Base-by-base conservation (phyloP, 768 basidiomycete species). In the Termitomyces sp. region DNA sequence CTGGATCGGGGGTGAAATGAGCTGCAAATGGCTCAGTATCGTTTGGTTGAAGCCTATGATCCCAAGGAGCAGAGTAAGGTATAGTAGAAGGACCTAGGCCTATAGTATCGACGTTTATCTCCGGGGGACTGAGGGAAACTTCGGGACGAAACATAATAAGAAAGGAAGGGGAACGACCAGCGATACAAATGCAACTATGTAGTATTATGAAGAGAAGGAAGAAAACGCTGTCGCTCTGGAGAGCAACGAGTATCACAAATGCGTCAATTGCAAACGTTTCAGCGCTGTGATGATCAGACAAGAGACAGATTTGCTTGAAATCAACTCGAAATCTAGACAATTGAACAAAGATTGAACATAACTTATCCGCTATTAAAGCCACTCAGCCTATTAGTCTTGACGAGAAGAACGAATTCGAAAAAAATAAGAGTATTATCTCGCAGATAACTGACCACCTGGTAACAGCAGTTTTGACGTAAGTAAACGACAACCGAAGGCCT, bases 121-220 rank as follows among this genome's bases (percentile, higher is more conserved):
- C 80, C 9, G 80, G 76, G 22, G 80, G 78, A 45, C 73, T 80
- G 13, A 69, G 67, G 26, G 73, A 73, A 33, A 54, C 72, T 57
- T 65, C 72, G n/a, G 76, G 66, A 58, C 70, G 75, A 64, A 79
- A 76, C 80, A 82, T 81, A 51, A 57, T 22, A 47, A 50, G 57
- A 20, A 42, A 50, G 60, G 55, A 49, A 22, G 7, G 18, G 53
- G 43, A 43, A 36, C 53, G 57, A 54, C 57, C 55, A 64, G 61
- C 62, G 53, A 51, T 37, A 51, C 6, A 24, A 27, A 55, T 12
- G n/a, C n/a, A 20, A 58, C 32, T 55, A n/a, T n/a, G n/a, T n/a
- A 44, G 37, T 44, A 54, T 24, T 24, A 16, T 37, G 26, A 42
- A 53, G 13, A 54, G 39, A 14, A 44, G 48, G 2, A 27, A 24